phyloP scores from a whole-genome alignment of 208 protist species.

The Leptomonas pyrrhocoris region DNA sequence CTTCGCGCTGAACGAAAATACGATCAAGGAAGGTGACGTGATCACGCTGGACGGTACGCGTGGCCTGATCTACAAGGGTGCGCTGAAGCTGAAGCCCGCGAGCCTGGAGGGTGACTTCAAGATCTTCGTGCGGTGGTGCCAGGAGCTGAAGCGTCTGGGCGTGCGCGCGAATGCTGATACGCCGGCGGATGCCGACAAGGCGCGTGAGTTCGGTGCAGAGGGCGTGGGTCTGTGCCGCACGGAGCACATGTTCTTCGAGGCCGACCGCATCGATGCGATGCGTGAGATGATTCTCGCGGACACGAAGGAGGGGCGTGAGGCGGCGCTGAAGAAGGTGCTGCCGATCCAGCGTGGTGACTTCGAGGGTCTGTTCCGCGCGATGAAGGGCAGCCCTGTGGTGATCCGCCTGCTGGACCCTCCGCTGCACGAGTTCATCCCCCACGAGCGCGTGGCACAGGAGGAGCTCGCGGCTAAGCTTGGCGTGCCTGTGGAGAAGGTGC shows the following conservation, averaged over 20 bases:
- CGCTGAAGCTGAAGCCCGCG: slow-evolving; percentile 67
- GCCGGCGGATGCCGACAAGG: slow-evolving; percentile 70
- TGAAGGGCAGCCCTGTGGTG: slow-evolving; percentile 89
- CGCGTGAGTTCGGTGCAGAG: slow-evolving; percentile 90
- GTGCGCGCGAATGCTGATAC: slow-evolving; percentile 95
- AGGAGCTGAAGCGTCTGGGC: slow-evolving; percentile 75
- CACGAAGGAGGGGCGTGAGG: slow-evolving; percentile 60
- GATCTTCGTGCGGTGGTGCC: slow-evolving; percentile 78
- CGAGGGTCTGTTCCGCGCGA: slow-evolving; percentile 89
- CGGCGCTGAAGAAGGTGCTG: slow-evolving; percentile 87
- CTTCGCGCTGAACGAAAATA: slow-evolving; percentile 63
- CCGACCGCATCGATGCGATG: slow-evolving; percentile 81
- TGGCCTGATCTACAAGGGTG: slow-evolving; percentile 86
- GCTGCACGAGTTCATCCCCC: slow-evolving; percentile 96
- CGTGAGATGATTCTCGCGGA: slow-evolving; percentile 95
- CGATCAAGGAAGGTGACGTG: slow-evolving; percentile 82
- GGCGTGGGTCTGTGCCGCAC: slow-evolving; percentile 95
- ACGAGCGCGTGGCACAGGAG: slow-evolving; percentile 61
- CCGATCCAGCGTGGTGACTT: slow-evolving; percentile 93
- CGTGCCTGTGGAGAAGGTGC: slow-evolving; percentile 63
- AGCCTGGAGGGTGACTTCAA: slow-evolving; percentile 80
- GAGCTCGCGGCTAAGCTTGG: slow-evolving; percentile 79
- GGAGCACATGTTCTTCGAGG: slow-evolving; percentile 97
- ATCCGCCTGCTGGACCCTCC: slow-evolving; percentile 96
- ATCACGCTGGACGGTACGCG: slow-evolving; percentile 92